Evolutionary conservation across 140 eudicot species (phyloP).

Genomic region (Erigeron philadelphicus): DNA sequence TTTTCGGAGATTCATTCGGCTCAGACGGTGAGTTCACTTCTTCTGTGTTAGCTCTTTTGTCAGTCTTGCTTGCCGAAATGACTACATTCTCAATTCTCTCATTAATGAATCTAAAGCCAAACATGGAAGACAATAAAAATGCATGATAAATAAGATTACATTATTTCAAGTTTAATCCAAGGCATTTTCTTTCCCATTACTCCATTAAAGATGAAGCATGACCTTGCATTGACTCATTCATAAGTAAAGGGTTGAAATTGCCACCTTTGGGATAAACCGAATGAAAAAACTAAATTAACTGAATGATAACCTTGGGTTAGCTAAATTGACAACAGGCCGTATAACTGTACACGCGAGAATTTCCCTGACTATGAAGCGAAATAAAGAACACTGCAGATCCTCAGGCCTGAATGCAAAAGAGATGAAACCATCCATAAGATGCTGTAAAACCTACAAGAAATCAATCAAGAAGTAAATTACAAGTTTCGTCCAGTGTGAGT

Average conservation of each 20-base stretch:
- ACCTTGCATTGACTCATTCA: not conserved
- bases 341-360: conserved; percentile 89
- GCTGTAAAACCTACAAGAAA: conserved; percentile 81
- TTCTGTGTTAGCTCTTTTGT: conserved; percentile 47
- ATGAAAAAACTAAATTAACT: conserved; percentile 12
- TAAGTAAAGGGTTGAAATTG: not conserved
- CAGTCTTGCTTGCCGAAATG: conserved; percentile 48
- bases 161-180: not conserved
- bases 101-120: conserved; percentile 73
- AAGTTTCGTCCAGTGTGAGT: not conserved
- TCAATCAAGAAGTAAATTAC: conserved; percentile 13
- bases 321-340: conserved; percentile 84
- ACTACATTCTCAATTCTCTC: conserved; percentile 88
- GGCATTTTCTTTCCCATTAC: not conserved
- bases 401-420: conserved; percentile 67
- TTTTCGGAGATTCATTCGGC: conserved; percentile 41
- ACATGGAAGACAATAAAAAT: conserved; percentile 19
- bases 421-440: conserved; percentile 85
- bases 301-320: conserved; percentile 68
- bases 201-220: conserved; percentile 7
- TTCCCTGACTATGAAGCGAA: conserved; percentile 72
- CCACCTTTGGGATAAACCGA: not conserved
- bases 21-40: conserved; percentile 37
- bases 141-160: not conserved
- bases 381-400: conserved; percentile 85